phyloP scores from a whole-genome alignment of 2,329 filamentous ascomycete genomes.

The Colletotrichum godetiae region DNA sequence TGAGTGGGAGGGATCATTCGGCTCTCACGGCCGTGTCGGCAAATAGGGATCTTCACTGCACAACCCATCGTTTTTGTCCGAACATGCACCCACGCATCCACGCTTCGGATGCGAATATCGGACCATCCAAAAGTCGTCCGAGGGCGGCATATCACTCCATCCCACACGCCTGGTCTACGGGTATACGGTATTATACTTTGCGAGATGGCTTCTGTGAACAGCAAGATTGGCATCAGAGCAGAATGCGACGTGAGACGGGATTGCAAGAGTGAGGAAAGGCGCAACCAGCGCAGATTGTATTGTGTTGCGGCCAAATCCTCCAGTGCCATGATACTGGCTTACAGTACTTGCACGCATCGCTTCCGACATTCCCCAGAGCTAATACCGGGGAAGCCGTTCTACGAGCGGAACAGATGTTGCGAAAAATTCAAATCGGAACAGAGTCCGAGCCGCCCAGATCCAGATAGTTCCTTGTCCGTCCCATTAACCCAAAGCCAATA shows the following conservation, averaged over 20 bases:
- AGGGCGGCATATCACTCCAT: neutral
- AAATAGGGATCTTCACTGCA: conserved; percentile 19
- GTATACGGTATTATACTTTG: neutral
- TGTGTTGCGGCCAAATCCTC: neutral
- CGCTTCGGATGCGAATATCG: neutral
- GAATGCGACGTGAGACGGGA: neutral
- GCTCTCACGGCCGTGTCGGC: neutral
- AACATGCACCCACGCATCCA: neutral
- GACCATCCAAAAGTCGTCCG: conserved; percentile 1
- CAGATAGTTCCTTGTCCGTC: conserved; percentile 6
- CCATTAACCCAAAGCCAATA: conserved; percentile 6
- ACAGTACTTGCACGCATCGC: neutral
- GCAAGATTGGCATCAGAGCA: neutral
- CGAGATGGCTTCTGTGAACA: no score
- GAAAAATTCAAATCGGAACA: conserved; percentile 30
- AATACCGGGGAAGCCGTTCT: neutral
- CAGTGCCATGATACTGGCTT: neutral
- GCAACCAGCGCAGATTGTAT: conserved; percentile 1
- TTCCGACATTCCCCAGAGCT: neutral
- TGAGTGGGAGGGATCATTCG: neutral
- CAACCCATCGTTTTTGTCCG: neutral
- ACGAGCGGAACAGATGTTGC: conserved; percentile 6
- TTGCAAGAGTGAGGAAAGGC: neutral
- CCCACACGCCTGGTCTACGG: neutral
- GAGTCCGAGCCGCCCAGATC: conserved; percentile 29